These are phyloP conservation scores for Microbotryum silenes-acaulis DNA, from an alignment of 1,284 basidiomycete species.

Conservation along the genomic window DNA sequence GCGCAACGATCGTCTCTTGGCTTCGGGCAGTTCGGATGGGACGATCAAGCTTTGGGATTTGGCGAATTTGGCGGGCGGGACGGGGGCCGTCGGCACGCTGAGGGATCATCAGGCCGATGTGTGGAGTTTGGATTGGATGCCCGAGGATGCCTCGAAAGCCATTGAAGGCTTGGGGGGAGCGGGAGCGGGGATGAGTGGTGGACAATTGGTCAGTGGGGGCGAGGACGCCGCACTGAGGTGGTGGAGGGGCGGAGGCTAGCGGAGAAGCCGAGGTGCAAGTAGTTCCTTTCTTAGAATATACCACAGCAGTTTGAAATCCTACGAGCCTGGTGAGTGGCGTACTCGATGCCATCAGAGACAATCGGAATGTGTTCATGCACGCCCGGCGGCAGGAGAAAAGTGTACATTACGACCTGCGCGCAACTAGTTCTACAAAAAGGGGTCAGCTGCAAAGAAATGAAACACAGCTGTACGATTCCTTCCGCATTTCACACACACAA, in stretches of 20 bases:
- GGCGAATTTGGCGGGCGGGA: conserved; percentile 15
- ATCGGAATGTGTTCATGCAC: no score
- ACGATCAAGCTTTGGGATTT: conserved; percentile 35
- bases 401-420: no score
- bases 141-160: conserved; percentile 9
- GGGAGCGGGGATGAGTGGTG: conserved; percentile 28
- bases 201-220: conserved; percentile 28
- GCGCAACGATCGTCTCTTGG: conserved; percentile 29
- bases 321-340: no score
- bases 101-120: conserved; percentile 34
- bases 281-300: no score
- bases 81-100: conserved; percentile 27
- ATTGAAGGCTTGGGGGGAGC: conserved; percentile 31
- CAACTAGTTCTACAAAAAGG: no score
- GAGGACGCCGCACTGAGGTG: conserved; percentile 33
- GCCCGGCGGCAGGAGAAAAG: no score
- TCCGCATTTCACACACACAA: no score
- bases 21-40: conserved; percentile 31
- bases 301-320: no score
- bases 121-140: conserved; percentile 33
- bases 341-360: no score
- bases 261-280: no score
- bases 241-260: conserved; percentile 32
- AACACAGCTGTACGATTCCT: no score
- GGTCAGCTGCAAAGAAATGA: no score